Evolutionary conservation across 1,284 basidiomycete genomes (phyloP), one percentile per base, ranked within the genome.

Genomic region (Serendipita sp.): DNA sequence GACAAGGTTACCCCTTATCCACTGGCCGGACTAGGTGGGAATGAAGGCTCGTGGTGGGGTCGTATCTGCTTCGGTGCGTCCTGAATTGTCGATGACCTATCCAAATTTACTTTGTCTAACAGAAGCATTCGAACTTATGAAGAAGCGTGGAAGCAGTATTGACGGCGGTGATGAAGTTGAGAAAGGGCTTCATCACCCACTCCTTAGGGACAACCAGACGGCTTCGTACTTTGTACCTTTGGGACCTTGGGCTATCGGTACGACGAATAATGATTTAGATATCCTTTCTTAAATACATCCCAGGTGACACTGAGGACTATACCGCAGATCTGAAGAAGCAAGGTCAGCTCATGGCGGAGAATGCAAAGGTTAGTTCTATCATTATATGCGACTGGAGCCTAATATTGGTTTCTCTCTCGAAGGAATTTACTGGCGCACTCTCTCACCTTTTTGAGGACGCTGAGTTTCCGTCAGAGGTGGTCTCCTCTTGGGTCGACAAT

Each of bases 121-220:
- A 58, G 53, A 58, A 29, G 53, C 53, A 17, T 58, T 58, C n/a
- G 29, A 58, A 29, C 26, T n/a, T 32, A 58, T 58, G 53, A 58
- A 34, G 15, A 58, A 34, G 26, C 53, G 53, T 8, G 53, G 53
- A 32, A 58, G 53, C 32, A 30, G 26, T n/a, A 58, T 58, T n/a
- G 26, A 58, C 32, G 53, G 32, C 8, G 34, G 26, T 10, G 53
- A 58, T 32, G 53, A 58, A 35, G 29, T 58, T 26, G 53, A 58
- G 26, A 26, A 34, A 8, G 53, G 53, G 10, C 26, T 58, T 32
- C 53, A 32, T n/a, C 53, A 58, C n/a, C 53, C 53, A 8, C 29
- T 32, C 32, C 4, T 58, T n/a, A 32, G n/a, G 53, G 53, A 32
- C 26, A n/a, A 17, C 15, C 53, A 35, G 53, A 58, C 53, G 17